Evolutionary conservation across 768 basidiomycete species (phyloP).

Genomic region (Hortiboletus campestris): DNA sequence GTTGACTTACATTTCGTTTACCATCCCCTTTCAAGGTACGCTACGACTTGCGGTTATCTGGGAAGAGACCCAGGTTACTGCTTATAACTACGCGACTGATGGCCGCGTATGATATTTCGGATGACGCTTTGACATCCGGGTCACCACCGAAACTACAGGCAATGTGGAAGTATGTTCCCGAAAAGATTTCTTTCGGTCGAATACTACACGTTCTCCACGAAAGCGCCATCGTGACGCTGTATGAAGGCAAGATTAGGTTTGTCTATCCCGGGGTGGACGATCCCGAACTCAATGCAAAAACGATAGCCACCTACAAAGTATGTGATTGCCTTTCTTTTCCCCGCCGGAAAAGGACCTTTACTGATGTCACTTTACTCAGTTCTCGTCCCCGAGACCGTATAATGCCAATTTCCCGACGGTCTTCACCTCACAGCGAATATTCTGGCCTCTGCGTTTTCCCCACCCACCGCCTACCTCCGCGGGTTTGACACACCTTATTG

Average conservation of each 20-base stretch:
- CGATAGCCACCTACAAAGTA: constrained; percentile 21
- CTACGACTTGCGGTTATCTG: constrained; percentile 29
- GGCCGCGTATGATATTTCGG: constrained; percentile 29
- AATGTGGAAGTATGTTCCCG: constrained; percentile 22
- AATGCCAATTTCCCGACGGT: constrained; percentile 20
- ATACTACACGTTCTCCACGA: constrained; percentile 30
- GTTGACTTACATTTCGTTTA: neutral
- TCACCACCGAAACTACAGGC: constrained; percentile 8
- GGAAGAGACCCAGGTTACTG: constrained; percentile 22
- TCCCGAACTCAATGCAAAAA: constrained; percentile 12
- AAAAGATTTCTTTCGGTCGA: constrained; percentile 25
- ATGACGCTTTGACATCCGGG: constrained; percentile 10
- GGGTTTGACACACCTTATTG: constrained; percentile 20
- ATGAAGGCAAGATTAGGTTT: constrained; percentile 26
- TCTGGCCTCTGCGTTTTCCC: constrained; percentile 25
- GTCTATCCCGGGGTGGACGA: constrained; percentile 26
- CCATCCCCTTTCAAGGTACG: constrained; percentile 17
- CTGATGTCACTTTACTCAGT: constrained; percentile 12
- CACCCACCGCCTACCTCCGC: neutral
- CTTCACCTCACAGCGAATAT: constrained; percentile 29
- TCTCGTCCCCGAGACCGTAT: constrained; percentile 14
- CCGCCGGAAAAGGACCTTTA: neutral
- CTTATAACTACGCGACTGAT: constrained; percentile 29
- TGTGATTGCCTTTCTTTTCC: neutral
- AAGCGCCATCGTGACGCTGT: constrained; percentile 24